These are phyloP conservation scores for Globisporangium barbulae DNA, from an alignment of 352 stramenopile species.

Conservation along the genomic window DNA sequence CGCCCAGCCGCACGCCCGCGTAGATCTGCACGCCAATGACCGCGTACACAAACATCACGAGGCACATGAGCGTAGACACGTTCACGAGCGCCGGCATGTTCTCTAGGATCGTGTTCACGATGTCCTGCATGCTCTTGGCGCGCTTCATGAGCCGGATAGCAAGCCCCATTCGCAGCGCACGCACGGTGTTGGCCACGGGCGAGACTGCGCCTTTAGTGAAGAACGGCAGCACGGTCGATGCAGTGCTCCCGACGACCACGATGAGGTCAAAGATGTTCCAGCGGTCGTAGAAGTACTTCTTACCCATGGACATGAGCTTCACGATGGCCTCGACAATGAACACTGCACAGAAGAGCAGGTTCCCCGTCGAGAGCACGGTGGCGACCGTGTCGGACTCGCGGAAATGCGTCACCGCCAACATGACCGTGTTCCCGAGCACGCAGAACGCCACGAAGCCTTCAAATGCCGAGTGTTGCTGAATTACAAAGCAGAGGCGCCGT, in stretches of 20 bases:
- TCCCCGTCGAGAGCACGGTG: conserved; percentile 18
- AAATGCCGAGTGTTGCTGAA: conserved; percentile 32
- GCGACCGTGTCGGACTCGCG: conserved; percentile 20
- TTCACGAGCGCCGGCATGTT: conserved; percentile 77
- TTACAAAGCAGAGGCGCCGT: conserved; percentile 23
- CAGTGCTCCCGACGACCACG: conserved; percentile 40
- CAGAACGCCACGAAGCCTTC: conserved; percentile 30
- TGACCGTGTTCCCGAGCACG: conserved; percentile 38
- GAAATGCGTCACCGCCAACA: conserved; percentile 42
- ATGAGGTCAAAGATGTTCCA: conserved; percentile 78
- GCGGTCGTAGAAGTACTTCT: conserved; percentile 49
- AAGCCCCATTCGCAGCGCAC: conserved; percentile 61
- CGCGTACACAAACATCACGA: conserved; percentile 80
- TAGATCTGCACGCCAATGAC: conserved; percentile 80
- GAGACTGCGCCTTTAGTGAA: conserved; percentile 40
- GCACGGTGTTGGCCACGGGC: conserved; percentile 49
- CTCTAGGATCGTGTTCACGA: conserved; percentile 68
- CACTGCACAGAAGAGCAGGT: conserved; percentile 51
- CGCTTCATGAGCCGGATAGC: conserved; percentile 45
- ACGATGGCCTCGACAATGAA: conserved; percentile 59
- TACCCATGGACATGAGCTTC: conserved; percentile 61
- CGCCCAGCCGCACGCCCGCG: conserved; percentile 43
- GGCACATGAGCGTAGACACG: conserved; percentile 57
- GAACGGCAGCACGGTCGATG: conserved; percentile 38
- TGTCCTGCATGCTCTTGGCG: conserved; percentile 52